Evolutionary conservation across 2,329 filamentous ascomycete genomes (phyloP).

Genomic region (Malbranchea zuffiana): DNA sequence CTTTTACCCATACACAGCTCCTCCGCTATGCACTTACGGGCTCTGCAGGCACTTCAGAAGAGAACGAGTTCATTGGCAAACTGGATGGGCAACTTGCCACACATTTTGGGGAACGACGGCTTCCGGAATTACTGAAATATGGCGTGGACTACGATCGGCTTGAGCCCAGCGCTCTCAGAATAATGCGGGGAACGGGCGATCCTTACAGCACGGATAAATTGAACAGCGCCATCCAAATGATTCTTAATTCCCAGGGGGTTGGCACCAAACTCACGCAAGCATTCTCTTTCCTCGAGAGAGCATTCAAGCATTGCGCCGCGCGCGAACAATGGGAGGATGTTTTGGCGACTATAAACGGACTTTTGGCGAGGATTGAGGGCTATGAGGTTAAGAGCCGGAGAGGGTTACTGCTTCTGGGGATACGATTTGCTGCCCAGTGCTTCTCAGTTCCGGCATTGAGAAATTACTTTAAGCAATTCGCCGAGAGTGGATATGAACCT

Average conservation of each 20-base stretch:
- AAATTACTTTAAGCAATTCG: constrained; percentile 19
- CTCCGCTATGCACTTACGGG: constrained; percentile 26
- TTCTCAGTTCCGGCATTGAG: constrained; percentile 23
- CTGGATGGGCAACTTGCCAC: constrained; percentile 15
- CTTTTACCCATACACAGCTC: constrained; percentile 22
- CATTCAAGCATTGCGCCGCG: constrained; percentile 20
- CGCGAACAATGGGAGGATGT: constrained; percentile 23
- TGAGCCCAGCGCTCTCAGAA: too few relatives aligned
- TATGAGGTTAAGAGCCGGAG: constrained; percentile 13
- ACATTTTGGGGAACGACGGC: constrained; percentile 14
- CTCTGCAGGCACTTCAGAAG: constrained; percentile 11
- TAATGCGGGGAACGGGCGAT: too few relatives aligned
- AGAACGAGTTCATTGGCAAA: constrained; percentile 5
- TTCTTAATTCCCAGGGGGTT: too few relatives aligned
- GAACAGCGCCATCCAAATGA: too few relatives aligned
- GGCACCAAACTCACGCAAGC: too few relatives aligned
- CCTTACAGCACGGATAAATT: too few relatives aligned
- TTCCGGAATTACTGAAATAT: constrained; percentile 4
- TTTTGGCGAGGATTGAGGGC: constrained; percentile 21
- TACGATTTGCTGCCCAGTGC: constrained; percentile 24
- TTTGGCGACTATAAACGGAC: constrained; percentile 22
- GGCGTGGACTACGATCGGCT: background rate
- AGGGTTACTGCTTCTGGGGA: constrained; percentile 17
- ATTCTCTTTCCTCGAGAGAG: too few relatives aligned
- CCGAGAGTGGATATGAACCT: constrained; percentile 4